Conservation (phyloP, 495 filamentous ascomycete species). For the Penicillium bovifimosum region DNA sequence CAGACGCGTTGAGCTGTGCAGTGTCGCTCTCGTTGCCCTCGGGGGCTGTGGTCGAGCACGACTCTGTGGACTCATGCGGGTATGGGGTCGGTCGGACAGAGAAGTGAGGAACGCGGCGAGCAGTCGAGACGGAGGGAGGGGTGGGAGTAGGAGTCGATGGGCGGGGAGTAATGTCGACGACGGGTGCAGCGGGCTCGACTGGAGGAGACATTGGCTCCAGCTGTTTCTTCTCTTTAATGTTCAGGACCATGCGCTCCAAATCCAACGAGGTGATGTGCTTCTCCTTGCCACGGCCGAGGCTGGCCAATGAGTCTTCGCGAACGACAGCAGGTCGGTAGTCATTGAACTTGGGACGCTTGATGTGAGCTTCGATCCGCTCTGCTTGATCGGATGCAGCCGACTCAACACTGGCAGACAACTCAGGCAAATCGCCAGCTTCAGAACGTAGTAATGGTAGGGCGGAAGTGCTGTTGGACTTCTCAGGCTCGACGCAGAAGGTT, state of each 20-base stretch:
- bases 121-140: slow-evolving; percentile 34
- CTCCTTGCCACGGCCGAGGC: slow-evolving; percentile 65
- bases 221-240: slow-evolving; percentile 73
- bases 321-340: slow-evolving; percentile 41
- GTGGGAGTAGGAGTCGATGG: slow-evolving; percentile 41
- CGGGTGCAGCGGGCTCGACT: slow-evolving; percentile 43
- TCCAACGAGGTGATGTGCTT: slow-evolving; percentile 86
- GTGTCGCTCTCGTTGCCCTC: slow-evolving; percentile 45
- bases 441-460: slow-evolving; percentile 40
- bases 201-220: slow-evolving; percentile 51
- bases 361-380: slow-evolving; percentile 62
- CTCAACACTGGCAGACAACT: slow-evolving; percentile 87
- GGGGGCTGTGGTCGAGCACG: slow-evolving; percentile 49
- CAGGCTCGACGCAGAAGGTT: slow-evolving; percentile 87
- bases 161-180: slow-evolving; percentile 47
- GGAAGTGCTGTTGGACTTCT: slow-evolving; percentile 44
- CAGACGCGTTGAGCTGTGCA: slow-evolving; percentile 37
- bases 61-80: slow-evolving; percentile 44
- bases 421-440: slow-evolving; percentile 60
- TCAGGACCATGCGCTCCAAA: slow-evolving; percentile 83
- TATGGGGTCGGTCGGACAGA: slow-evolving; percentile 16
- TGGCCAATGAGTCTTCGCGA: slow-evolving; percentile 45
- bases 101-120: slow-evolving; percentile 17
- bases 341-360: slow-evolving; percentile 46
- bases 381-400: slow-evolving; percentile 69